Percentiles rank a stretch among this genome's conserved stretches.
Conservation (phyloP, 305 asterid species). For the Fraxinus paxiana region DNA sequence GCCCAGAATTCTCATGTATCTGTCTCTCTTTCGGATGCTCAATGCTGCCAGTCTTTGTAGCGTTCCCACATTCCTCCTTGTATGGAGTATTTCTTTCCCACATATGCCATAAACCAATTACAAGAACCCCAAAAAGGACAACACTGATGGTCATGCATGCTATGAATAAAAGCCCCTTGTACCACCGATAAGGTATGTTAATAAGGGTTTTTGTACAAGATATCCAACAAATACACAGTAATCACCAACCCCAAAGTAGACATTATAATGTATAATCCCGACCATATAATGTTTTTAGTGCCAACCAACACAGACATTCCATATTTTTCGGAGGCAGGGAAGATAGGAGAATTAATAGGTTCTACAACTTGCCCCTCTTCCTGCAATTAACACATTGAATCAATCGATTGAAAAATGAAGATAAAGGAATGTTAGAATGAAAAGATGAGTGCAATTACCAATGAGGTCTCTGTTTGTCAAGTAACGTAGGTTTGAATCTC, state of each 20-base stretch:
- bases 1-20: conserved; percentile 23
- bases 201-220: conserved; percentile 50
- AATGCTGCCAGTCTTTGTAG: conserved; percentile 12
- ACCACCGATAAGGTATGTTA: conserved; percentile 53
- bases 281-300: conserved; percentile 64
- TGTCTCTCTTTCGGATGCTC: conserved; percentile 1
- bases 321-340: conserved; percentile 34
- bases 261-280: conserved; percentile 54
- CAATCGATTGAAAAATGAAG: not conserved
- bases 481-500: conserved; percentile 73
- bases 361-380: conserved; percentile 56
- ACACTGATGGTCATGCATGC: conserved; percentile 55
- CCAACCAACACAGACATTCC: conserved; percentile 72
- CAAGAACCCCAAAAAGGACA: conserved; percentile 59
- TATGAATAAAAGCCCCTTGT: conserved; percentile 58
- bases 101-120: conserved; percentile 60
- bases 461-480: conserved; percentile 60
- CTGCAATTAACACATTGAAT: conserved; percentile 31
- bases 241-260: conserved; percentile 60
- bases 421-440: not conserved
- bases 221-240: conserved; percentile 40
- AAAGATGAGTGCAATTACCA: conserved; percentile 34
- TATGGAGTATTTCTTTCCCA: conserved; percentile 47
- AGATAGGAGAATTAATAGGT: conserved; percentile 29
- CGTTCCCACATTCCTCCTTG: conserved; percentile 18